Conservation (phyloP, 768 basidiomycete genomes). For the Panellus pusillus region DNA sequence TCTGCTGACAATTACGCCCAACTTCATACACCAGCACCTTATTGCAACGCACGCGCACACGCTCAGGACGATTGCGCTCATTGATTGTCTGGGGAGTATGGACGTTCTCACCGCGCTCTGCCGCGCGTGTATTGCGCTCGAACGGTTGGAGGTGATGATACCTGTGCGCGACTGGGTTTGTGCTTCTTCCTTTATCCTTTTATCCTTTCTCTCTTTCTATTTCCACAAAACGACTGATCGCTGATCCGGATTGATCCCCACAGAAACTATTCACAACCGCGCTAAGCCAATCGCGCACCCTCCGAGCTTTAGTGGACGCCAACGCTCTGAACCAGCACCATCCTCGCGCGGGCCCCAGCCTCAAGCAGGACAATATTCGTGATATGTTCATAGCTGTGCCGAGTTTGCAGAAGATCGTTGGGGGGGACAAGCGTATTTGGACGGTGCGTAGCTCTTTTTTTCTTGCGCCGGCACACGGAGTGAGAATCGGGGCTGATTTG, state of each 20-base stretch:
- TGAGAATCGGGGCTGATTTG: too few relatives aligned
- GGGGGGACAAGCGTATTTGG: conserved; percentile 53
- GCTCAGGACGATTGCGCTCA: conserved; percentile 45
- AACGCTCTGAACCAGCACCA: conserved; percentile 42
- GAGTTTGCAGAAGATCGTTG: conserved; percentile 46
- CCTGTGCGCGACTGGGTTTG: conserved; percentile 52
- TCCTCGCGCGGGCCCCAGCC: conserved; percentile 32
- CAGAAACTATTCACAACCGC: conserved; percentile 37
- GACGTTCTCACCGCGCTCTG: conserved; percentile 44
- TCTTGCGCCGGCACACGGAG: too few relatives aligned
- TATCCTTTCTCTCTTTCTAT: neutral
- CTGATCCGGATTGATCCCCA: too few relatives aligned
- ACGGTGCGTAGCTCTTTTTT: conserved; percentile 39
- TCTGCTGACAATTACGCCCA: conserved; percentile 30
- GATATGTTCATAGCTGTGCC: conserved; percentile 42
- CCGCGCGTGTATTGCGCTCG: conserved; percentile 42
- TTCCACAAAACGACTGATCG: too few relatives aligned
- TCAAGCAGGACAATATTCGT: conserved; percentile 38
- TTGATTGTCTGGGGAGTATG: conserved; percentile 43
- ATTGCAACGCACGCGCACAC: conserved; percentile 41
- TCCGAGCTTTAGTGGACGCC: conserved; percentile 48
- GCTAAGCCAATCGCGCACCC: conserved; percentile 34
- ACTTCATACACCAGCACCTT: conserved; percentile 45
- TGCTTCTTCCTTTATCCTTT: conserved; percentile 6
- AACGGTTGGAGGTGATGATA: conserved; percentile 51